phyloP scores from a whole-genome alignment of 805 yeast species.

The Zygosaccharomyces lentus region DNA sequence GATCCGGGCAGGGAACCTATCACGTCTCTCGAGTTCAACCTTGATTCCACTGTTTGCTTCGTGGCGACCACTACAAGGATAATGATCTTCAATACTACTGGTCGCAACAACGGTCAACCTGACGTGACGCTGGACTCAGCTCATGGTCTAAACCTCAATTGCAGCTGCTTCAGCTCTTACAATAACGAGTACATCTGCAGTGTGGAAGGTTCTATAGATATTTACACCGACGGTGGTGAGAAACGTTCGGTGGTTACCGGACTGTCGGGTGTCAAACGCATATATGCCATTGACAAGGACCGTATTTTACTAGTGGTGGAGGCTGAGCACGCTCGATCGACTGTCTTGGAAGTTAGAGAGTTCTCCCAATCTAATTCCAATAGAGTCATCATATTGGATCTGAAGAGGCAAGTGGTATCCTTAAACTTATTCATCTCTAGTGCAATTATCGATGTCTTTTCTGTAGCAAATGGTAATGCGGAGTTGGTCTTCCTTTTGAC shows the following conservation, averaged over 20 bases:
- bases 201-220: conserved; percentile 56
- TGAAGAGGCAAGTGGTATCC: conserved; percentile 63
- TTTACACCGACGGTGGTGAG: conserved; percentile 54
- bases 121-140: conserved; percentile 42
- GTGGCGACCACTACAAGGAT: conserved; percentile 73
- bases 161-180: conserved; percentile 40
- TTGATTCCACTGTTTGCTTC: conserved; percentile 51
- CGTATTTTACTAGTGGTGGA: conserved; percentile 60
- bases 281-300: conserved; percentile 45
- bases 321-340: conserved; percentile 35
- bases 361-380: conserved; percentile 40
- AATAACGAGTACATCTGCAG: conserved; percentile 59
- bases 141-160: conserved; percentile 43
- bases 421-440: conserved; percentile 66
- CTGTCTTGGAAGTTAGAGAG: conserved; percentile 32
- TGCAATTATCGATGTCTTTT: conserved; percentile 54
- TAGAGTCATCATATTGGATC: conserved; percentile 63
- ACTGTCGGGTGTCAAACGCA: conserved; percentile 47
- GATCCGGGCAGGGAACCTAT: conserved; percentile 62
- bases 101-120: conserved; percentile 69
- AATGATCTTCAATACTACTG: conserved; percentile 68
- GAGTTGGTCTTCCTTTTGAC: conserved; percentile 57
- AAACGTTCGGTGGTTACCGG: conserved; percentile 53
- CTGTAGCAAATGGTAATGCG: conserved; percentile 38
- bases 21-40: conserved; percentile 62